Evolutionary conservation across 208 protist genomes (phyloP), one percentile per base, ranked within the genome.

Genomic region (Wallacemonas sp.): DNA sequence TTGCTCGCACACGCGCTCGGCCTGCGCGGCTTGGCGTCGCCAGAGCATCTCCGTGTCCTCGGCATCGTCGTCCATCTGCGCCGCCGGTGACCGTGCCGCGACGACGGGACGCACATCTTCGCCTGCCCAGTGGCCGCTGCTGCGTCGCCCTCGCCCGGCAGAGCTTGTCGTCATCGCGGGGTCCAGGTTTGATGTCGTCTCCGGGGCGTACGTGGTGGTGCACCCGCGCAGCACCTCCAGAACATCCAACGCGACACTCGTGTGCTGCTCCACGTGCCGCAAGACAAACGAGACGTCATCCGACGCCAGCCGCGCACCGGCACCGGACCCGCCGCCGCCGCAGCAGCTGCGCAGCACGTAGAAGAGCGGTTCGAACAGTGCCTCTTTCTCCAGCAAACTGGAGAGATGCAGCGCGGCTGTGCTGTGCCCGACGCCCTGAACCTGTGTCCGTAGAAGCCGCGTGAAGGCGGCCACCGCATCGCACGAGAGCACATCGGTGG

Each of bases 331-430:
- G 29, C 32, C 24, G 14, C 23, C 46, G 16, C 70, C 17, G 66
- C 71, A 39, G 41, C 66, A 19, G 4, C 52, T 9, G 6, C 32
- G 26, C 16, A 87, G 47, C 26, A 85, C 0, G 32, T 81, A 64
- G 14, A 85, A 60, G 34, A 92, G 52, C 36, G 71, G 77, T 36
- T 82, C 71, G 30, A 87, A 44, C 23, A 80, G 29, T 6, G 34
- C 23, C 58, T 92, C 85, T 34, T 68, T 76, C 41, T 69, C 68
- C 12, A 92, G 17, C 65, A 77, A 64, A 23, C 65, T 55, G 11
- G 77, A 74, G 41, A 88, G 46, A 0, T 62, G 63, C 12, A 64
- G 54, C 41, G 70, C 66, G 0, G 74, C 61, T 12, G 72, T 23
- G 30, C 47, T 64, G 65, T 74, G 67, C 23, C 72, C 32, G 26